Evolutionary conservation across 306 rosid species (phyloP).

Genomic region (Oxytropis ochrocephala): DNA sequence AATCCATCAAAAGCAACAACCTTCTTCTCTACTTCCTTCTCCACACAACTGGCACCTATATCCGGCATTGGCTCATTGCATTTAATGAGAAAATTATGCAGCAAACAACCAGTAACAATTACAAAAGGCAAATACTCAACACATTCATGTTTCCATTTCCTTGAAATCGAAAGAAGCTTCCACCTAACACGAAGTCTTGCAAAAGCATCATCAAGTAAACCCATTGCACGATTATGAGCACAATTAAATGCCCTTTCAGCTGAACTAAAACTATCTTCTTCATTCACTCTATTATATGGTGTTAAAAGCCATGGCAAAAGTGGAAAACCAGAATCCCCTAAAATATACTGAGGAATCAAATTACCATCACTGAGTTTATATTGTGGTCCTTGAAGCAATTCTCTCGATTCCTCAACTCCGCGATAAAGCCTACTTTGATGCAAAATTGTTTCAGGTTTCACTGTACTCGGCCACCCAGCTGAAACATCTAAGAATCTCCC

Average conservation of each 20-base stretch:
- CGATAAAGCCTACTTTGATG: constrained; percentile 57
- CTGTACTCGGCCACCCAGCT: constrained; percentile 72
- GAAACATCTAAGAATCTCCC: constrained; percentile 79
- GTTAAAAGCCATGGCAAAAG: constrained; percentile 81
- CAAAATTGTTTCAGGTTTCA: constrained; percentile 54
- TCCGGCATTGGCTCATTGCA: constrained; percentile 40
- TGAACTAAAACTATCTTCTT: constrained; percentile 46
- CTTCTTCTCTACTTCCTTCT: constrained; percentile 19
- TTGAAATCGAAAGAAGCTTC: constrained; percentile 45
- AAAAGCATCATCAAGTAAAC: constrained; percentile 46
- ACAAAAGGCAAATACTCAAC: constrained; percentile 62
- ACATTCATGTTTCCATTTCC: constrained; percentile 66
- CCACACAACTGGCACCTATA: constrained; percentile 18
- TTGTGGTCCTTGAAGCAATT: constrained; percentile 48
- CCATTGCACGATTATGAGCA: constrained; percentile 49
- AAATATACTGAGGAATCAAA: constrained; percentile 59
- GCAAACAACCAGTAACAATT: constrained; percentile 59
- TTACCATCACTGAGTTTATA: constrained; percentile 41
- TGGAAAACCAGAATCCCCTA: constrained; percentile 77
- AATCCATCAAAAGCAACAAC: constrained; percentile 42
- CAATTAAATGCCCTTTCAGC: constrained; percentile 47
- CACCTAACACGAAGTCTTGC: constrained; percentile 46
- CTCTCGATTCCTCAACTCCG: constrained; percentile 52
- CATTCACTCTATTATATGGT: constrained; percentile 48
- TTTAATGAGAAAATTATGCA: constrained; percentile 73